Conservation (phyloP, 208 protist species). For the Trypanosoma platydactyli region DNA sequence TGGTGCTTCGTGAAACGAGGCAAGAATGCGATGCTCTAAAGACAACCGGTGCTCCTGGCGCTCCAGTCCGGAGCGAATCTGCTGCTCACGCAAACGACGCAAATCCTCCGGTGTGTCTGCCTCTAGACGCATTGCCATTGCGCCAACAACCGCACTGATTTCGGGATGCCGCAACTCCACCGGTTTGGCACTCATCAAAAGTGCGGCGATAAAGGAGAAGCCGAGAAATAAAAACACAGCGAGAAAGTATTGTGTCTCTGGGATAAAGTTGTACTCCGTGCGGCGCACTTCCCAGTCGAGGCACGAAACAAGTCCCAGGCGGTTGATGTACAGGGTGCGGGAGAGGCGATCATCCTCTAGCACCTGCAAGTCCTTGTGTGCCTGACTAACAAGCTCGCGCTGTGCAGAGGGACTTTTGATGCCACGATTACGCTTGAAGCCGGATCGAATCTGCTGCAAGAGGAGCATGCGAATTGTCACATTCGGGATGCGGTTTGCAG, state of each 20-base stretch:
- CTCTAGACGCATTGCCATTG: conserved; percentile 84
- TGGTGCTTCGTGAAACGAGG: conserved; percentile 78
- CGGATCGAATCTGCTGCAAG: conserved; percentile 77
- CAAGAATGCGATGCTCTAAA: conserved; percentile 74
- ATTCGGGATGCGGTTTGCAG: conserved; percentile 80
- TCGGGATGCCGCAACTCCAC: conserved; percentile 65
- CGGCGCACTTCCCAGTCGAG: conserved; percentile 89
- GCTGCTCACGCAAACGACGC: conserved; percentile 47
- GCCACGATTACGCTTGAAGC: conserved; percentile 69
- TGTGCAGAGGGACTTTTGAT: conserved; percentile 75
- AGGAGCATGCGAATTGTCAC: conserved; percentile 88
- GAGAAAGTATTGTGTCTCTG: conserved; percentile 58
- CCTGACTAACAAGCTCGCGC: conserved; percentile 81
- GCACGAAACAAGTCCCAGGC: conserved; percentile 85
- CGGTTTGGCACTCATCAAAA: conserved; percentile 42
- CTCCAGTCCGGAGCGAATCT: conserved; percentile 61
- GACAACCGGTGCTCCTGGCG: conserved; percentile 45
- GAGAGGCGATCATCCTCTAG: conserved; percentile 86
- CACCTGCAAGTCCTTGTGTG: conserved; percentile 81
- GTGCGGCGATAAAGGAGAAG: conserved; percentile 38
- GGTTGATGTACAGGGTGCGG: conserved; percentile 87
- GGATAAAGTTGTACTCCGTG: conserved; percentile 85
- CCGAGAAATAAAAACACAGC: conserved; percentile 41
- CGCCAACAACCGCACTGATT: conserved; percentile 76
- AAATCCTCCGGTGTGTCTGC: conserved; percentile 71